Percentiles rank a stretch among this genome's conserved stretches.
Conservation (phyloP, 257 asterid genomes). For the Solanum sparsipilum region DNA sequence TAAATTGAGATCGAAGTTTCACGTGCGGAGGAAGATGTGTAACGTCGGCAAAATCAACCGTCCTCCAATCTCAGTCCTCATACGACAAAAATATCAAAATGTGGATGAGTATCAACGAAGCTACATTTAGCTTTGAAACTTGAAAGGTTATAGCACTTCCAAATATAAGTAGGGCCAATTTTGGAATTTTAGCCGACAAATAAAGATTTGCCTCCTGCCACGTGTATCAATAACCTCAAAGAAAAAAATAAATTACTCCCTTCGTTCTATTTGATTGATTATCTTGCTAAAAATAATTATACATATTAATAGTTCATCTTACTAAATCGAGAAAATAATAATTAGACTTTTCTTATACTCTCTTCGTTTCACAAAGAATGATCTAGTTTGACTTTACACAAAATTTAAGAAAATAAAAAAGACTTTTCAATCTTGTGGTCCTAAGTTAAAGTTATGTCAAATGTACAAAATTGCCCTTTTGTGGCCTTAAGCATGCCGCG, state of each 20-base stretch:
- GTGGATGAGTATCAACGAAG: neutral
- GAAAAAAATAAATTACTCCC: too few relatives aligned
- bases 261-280: too few relatives aligned
- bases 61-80: neutral
- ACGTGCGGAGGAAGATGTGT: neutral
- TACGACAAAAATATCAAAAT: neutral
- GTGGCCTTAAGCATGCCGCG: too few relatives aligned
- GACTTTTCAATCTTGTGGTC: fast-evolving
- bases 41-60: neutral
- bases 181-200: neutral
- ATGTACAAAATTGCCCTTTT: too few relatives aligned
- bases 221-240: neutral
- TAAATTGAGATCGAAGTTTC: neutral
- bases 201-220: neutral
- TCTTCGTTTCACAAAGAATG: too few relatives aligned
- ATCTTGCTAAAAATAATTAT: too few relatives aligned
- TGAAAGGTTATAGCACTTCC: neutral
- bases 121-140: neutral
- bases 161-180: neutral
- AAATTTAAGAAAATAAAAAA: too few relatives aligned
- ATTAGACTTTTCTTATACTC: too few relatives aligned
- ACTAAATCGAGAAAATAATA: too few relatives aligned
- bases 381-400: too few relatives aligned
- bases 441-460: too few relatives aligned
- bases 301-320: too few relatives aligned